Evolutionary conservation across 306 rosid genomes (phyloP).

Genomic region (Lotus japonicus): DNA sequence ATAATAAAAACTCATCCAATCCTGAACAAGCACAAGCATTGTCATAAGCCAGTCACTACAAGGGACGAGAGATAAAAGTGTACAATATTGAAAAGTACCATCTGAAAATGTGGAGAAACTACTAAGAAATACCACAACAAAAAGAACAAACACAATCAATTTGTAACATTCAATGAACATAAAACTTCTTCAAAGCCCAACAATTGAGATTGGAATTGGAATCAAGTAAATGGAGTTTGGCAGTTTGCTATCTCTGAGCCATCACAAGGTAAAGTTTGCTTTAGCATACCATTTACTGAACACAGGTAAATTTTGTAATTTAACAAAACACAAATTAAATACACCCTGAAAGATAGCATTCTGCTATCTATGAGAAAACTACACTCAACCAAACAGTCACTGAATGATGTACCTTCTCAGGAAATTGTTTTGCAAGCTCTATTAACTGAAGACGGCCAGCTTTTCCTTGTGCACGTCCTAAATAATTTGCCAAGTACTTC

Average conservation of each 20-base stretch:
- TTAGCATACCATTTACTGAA: background rate
- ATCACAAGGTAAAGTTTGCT: background rate
- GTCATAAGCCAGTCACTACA: background rate
- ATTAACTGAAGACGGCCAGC: constrained; percentile 83
- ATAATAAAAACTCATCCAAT: constrained; percentile 6
- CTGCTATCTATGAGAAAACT: background rate
- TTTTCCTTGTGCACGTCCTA: constrained; percentile 97
- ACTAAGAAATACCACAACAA: background rate
- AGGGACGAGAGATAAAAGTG: background rate
- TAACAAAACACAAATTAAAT: background rate
- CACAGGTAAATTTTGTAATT: background rate
- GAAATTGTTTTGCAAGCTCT: constrained; percentile 73
- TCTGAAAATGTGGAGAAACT: background rate
- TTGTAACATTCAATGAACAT: background rate
- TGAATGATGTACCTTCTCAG: constrained; percentile 61
- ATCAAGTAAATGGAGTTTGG: background rate
- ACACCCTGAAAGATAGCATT: background rate
- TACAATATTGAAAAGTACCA: background rate
- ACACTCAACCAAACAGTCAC: constrained; percentile 4
- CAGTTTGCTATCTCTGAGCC: constrained; percentile 1
- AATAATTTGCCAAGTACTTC: constrained; percentile 79
- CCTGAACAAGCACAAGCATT: constrained; percentile 12
- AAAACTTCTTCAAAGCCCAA: background rate
- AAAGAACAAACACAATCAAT: background rate
- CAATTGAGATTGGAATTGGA: background rate